Evolutionary conservation across 371 early-diverging fungal species (phyloP), one percentile per base, ranked within the genome.

Genomic region (Mucor mucedo): DNA sequence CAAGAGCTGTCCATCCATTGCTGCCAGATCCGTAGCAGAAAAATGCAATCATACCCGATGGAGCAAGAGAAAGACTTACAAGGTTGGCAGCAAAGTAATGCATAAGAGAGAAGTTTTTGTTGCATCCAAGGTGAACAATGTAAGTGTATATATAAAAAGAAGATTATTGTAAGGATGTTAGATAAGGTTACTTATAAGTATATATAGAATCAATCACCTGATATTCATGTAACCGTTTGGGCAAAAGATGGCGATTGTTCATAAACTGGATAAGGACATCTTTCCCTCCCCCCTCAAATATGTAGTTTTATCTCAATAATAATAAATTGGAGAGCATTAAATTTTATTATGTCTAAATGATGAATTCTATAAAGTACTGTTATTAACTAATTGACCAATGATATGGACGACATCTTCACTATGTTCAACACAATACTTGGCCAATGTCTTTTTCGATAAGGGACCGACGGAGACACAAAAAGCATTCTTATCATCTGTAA

Each of bases 401-500:
- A 66, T 62, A 28, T 62, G 38, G 2, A 80, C 77, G 16, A 80
- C 58, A 52, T 77, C 66, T 62, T 80, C 72, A 57, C 76, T 73
- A 5, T 69, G 63, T 30, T 69, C 73, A 16, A 77, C 71, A 61
- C 64, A 66, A 28, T 62, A 75, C 49, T 63, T 62, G 5, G 80
- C 80, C 3, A 58, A 42, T 11, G 80, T 80, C 10, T 63, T 60
- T 67, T 73, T 63, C 49, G 66, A 60, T n/a, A 70, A 58, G 32
- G 76, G 77, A 9, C 80, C 80, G 1, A 80, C 76, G 10, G 66
- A 65, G 4, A 77, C 68, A 52, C 71, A 69, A 39, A 69, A 75
- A 4, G 74, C 74, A 7, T 44, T 39, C 9, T 58, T 48, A 27
- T 70, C 61, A 21, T 73, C 56, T 16, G 59, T 49, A 16, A 92